These are phyloP conservation scores for Rhodosporidiobolus odoratus DNA, from an alignment of 768 basidiomycete species.

Conservation along the genomic window DNA sequence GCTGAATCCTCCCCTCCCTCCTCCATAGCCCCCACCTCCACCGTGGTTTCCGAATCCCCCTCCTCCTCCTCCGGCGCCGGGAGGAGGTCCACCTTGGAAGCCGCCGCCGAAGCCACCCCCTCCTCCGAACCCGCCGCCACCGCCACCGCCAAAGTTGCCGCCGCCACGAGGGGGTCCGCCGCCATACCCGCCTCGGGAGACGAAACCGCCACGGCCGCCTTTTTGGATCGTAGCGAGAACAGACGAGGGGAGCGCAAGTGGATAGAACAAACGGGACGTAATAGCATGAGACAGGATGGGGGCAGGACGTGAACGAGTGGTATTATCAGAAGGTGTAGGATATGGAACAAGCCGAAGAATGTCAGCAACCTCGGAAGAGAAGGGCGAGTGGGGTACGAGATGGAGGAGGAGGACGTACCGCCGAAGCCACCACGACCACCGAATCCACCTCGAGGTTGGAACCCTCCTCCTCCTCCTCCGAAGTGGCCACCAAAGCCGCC, in stretches of 20 bases:
- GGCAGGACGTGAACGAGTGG: too few species aligned
- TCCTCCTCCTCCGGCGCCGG: background rate
- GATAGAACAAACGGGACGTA: too few species aligned
- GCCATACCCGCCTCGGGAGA: constrained; percentile 17
- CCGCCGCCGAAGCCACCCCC: constrained; percentile 37
- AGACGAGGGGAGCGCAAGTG: too few species aligned
- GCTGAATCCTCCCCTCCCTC: background rate
- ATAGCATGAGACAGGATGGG: too few species aligned
- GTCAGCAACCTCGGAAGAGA: too few species aligned
- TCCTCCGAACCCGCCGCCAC: constrained; percentile 25
- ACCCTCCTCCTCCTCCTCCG: constrained; percentile 35
- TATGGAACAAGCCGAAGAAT: too few species aligned
- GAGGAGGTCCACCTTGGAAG: background rate
- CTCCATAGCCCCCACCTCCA: background rate
- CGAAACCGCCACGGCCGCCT: constrained; percentile 17
- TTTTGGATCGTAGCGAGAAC: too few species aligned
- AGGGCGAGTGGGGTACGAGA: too few species aligned
- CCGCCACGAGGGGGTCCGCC: constrained; percentile 5
- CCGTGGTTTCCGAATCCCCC: background rate
- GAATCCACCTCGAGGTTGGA: constrained; percentile 48
- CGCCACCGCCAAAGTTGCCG: background rate
- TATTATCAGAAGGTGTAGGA: too few species aligned
- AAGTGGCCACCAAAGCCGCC: constrained; percentile 37
- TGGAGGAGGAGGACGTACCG: too few species aligned
- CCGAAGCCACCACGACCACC: constrained; percentile 42